phyloP scores from a whole-genome alignment of 2,329 filamentous ascomycete genomes.

The Aspergillus thermomutatus region DNA sequence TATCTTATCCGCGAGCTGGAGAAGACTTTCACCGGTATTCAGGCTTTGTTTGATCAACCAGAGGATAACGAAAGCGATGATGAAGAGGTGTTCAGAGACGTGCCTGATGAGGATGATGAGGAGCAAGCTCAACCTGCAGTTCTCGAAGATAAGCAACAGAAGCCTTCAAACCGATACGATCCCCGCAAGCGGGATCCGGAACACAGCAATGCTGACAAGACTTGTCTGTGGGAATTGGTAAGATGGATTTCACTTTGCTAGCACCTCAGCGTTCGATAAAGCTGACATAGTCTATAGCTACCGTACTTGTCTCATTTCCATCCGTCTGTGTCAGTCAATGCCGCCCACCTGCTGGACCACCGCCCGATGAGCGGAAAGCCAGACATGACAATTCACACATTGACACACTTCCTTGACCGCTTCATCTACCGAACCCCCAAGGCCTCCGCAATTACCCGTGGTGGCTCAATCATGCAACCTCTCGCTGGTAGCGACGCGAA shows the following conservation, averaged over 20 bases:
- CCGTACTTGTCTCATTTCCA: constrained; percentile 83
- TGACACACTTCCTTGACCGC: constrained; percentile 94
- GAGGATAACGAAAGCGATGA: constrained; percentile 71
- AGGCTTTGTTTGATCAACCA: constrained; percentile 73
- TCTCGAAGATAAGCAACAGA: constrained; percentile 28
- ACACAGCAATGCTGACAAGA: constrained; percentile 87
- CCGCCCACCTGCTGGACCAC: constrained; percentile 65
- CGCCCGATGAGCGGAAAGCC: constrained; percentile 78
- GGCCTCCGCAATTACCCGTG: constrained; percentile 60
- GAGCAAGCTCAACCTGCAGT: constrained; percentile 16
- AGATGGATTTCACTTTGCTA: constrained; percentile 22
- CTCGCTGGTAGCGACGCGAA: constrained; percentile 62
- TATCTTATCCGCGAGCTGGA: constrained; percentile 83
- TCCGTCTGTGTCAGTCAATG: constrained; percentile 84
- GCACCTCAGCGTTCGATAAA: not conserved
- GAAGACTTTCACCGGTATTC: constrained; percentile 73
- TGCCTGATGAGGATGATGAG: constrained; percentile 54
- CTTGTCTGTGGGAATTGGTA: constrained; percentile 89
- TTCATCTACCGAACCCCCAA: constrained; percentile 98
- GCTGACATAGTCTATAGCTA: constrained; percentile 31
- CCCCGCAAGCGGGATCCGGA: constrained; percentile 87
- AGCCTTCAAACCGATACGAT: constrained; percentile 60
- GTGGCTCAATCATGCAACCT: constrained; percentile 95
- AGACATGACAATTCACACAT: constrained; percentile 81
- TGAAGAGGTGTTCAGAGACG: constrained; percentile 68